Evolutionary conservation across 148 eudicot species (phyloP).

Genomic region (Vaccinium darrowii): DNA sequence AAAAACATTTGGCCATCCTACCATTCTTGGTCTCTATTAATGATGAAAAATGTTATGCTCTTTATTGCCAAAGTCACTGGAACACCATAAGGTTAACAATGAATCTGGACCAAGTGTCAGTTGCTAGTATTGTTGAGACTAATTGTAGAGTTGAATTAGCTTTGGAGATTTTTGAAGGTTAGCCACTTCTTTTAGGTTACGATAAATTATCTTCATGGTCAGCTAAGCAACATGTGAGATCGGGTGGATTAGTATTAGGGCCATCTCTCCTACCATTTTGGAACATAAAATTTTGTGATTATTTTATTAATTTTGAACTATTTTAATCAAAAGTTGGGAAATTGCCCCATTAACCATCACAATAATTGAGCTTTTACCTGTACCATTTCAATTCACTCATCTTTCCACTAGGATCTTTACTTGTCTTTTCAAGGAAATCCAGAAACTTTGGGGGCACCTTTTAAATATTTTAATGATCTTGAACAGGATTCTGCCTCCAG

Average conservation of each 20-base stretch:
- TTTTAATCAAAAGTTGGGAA: not conserved
- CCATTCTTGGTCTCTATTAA: not conserved
- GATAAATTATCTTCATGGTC: not conserved
- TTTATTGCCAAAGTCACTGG: not conserved
- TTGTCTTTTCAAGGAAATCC: not conserved
- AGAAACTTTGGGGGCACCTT: not conserved
- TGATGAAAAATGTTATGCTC: conserved; percentile 1
- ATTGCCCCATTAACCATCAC: conserved; percentile 9
- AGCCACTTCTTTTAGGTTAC: conserved; percentile 1
- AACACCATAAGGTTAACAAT: not conserved
- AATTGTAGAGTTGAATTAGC: not conserved
- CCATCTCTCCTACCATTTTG: not conserved
- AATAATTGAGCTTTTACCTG: conserved; percentile 6
- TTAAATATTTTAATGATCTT: not conserved
- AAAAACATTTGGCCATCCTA: not conserved
- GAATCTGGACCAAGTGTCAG: conserved; percentile 3
- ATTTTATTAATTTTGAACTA: not conserved
- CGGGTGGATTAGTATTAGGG: not conserved
- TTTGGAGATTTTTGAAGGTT: not conserved
- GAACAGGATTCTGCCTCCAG: not conserved
- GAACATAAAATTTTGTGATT: not conserved
- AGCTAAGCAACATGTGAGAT: not conserved
- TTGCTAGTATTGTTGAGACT: not conserved
- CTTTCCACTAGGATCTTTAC: not conserved
- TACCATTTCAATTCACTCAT: not conserved